Conservation (phyloP, 495 filamentous ascomycete genomes). For the Talaromyces proteolyticus region DNA sequence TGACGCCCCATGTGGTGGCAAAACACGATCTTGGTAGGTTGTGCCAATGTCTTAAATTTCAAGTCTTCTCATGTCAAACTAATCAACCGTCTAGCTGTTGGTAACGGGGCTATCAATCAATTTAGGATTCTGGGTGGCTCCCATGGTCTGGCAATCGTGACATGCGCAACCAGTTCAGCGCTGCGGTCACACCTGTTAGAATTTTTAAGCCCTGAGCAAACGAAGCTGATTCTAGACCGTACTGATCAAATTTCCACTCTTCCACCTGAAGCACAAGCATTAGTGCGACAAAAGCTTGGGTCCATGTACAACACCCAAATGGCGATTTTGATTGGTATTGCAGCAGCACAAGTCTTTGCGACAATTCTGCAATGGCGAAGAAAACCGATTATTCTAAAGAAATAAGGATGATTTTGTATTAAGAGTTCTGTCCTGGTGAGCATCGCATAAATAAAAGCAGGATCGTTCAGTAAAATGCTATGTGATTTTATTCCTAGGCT, state of each 20-base stretch:
- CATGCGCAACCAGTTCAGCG: too few species aligned
- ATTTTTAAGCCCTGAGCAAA: constrained; percentile 11
- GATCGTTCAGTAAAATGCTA: too few species aligned
- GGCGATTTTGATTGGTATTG: constrained; percentile 25
- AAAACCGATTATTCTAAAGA: not conserved
- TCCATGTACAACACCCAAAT: constrained; percentile 18
- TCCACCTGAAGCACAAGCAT: constrained; percentile 6
- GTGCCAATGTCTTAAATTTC: too few species aligned
- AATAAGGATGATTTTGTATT: not conserved
- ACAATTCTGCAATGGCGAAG: constrained; percentile 3
- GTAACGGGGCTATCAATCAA: too few species aligned
- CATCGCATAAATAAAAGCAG: too few species aligned
- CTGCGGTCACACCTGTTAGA: too few species aligned
- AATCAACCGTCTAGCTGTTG: too few species aligned
- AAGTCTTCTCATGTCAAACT: too few species aligned
- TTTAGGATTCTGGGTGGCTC: too few species aligned
- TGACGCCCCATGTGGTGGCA: constrained; percentile 42
- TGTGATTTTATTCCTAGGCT: too few species aligned
- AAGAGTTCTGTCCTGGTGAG: too few species aligned
- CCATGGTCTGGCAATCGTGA: too few species aligned
- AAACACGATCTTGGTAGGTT: constrained; percentile 37
- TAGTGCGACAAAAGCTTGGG: constrained; percentile 14
- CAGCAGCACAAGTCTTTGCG: constrained; percentile 9
- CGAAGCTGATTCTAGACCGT: constrained; percentile 21
- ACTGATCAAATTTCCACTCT: constrained; percentile 9